Evolutionary conservation across 129 eudicot genomes (phyloP).

Genomic region (Flaveria linearis): DNA sequence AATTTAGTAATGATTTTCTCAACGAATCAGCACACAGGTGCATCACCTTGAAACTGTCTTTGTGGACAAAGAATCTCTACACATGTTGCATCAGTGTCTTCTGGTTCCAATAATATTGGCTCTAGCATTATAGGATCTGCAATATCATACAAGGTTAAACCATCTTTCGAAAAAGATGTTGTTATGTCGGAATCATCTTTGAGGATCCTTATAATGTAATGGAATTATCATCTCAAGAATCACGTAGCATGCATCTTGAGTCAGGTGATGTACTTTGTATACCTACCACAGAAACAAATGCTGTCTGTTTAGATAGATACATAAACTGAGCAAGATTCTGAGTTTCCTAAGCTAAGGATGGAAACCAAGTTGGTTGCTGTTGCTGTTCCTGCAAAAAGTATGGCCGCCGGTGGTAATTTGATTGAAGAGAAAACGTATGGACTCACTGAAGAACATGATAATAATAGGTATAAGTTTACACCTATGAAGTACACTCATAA

Average conservation of each 20-base stretch:
- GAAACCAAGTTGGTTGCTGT: constrained; percentile 36
- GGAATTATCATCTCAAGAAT: constrained; percentile 41
- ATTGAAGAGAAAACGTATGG: constrained; percentile 34
- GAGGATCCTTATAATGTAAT: constrained; percentile 29
- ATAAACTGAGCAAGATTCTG: constrained; percentile 28
- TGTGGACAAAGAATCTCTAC: constrained; percentile 39
- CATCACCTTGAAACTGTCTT: constrained; percentile 31
- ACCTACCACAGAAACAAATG: constrained; percentile 32
- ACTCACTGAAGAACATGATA: constrained; percentile 35
- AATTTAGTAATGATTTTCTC: constrained; percentile 25
- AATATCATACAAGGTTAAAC: constrained; percentile 17
- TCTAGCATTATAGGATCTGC: constrained; percentile 33
- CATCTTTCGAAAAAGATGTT: constrained; percentile 26
- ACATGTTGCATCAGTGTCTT: constrained; percentile 19
- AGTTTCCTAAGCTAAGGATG: constrained; percentile 24
- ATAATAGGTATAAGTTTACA: constrained; percentile 29
- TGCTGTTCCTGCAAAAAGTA: constrained; percentile 35
- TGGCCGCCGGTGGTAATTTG: constrained; percentile 31
- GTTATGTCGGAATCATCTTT: constrained; percentile 31
- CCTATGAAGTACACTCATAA: constrained; percentile 33
- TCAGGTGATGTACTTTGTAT: constrained; percentile 32
- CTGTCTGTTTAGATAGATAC: constrained; percentile 24
- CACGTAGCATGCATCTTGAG: constrained; percentile 38
- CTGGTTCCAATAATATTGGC: constrained; percentile 32
- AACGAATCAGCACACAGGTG: constrained; percentile 28